A percentile compares a stretch with the other conserved stretches of the same genome.
Conservation (phyloP, 306 rosid species). For the Acacia melanoxylon region DNA sequence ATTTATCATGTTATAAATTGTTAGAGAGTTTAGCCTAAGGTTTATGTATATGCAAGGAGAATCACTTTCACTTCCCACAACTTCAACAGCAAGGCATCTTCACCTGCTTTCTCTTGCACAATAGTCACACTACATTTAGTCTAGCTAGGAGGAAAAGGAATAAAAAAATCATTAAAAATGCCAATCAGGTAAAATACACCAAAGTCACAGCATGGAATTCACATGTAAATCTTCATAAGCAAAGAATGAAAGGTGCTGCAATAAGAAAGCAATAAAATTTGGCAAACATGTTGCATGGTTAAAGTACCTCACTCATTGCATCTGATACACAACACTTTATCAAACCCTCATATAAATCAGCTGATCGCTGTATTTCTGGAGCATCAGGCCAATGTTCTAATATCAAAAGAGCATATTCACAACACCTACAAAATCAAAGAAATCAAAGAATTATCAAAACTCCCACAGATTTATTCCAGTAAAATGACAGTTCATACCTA, state of each 20-base stretch:
- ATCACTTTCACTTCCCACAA: slow-evolving; percentile 25
- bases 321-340: slow-evolving; percentile 94
- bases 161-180: not conserved
- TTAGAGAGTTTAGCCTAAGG: slow-evolving; percentile 1
- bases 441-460: slow-evolving; percentile 31
- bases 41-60: slow-evolving; percentile 15
- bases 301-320: slow-evolving; percentile 97
- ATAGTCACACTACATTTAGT: not conserved
- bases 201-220: not conserved
- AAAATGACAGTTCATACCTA: slow-evolving; percentile 51
- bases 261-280: slow-evolving; percentile 20
- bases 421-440: slow-evolving; percentile 64
- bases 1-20: slow-evolving; percentile 18
- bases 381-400: slow-evolving; percentile 99
- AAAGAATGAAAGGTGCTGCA: slow-evolving; percentile 7
- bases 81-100: slow-evolving; percentile 9
- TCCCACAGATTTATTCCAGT: not conserved
- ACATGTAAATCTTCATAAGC: slow-evolving; percentile 10
- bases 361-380: slow-evolving; percentile 88
- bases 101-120: not conserved
- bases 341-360: slow-evolving; percentile 93
- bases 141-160: not conserved
- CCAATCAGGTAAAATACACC: not conserved
- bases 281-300: slow-evolving; percentile 23
- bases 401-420: slow-evolving; percentile 92